Base-by-base conservation (phyloP, 2,329 filamentous ascomycete genomes). In the Neonectria sp. region DNA sequence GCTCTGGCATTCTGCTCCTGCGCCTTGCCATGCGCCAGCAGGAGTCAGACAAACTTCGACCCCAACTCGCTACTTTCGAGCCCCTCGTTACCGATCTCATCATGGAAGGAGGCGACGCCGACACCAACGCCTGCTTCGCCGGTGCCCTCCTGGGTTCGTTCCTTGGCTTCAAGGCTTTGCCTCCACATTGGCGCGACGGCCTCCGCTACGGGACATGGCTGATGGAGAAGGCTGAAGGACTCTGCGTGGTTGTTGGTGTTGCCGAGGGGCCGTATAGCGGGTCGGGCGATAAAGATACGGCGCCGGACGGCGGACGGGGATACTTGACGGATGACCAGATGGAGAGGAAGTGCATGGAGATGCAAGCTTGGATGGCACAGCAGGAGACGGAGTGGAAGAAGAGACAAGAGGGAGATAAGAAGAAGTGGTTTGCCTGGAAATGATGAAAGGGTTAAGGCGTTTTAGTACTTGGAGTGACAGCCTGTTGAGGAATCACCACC, bases 101-200 rank as follows among this genome's bases (percentile, higher is more conserved):
- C 40, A 86, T 87, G 84, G 79, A 82, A 40, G 86, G 84, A 2
- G 86, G 86, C 0, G 86, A 88, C 67, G 85, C 86, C 3, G 86
- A 88, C 67, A 88, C 86, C 1, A 88, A 88, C 65, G 86, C 85
- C 7, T 86, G 84, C 51, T 85, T 85, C 60, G 85, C 86, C 0
- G 86, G 86, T 0, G 84, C 85, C 0, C 75, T 88, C 0, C 68
- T 88, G 1, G 86, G 86, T 0, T 82, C 80, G 0, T 84, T 82
- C 46, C 70, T 87, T 2, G 86, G 86, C 15, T 85, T 84, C 72
- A 80, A 78, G 46, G 76, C 77, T 2, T 75, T 88, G 4, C 85
- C 86, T 0, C 71, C 79, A 1, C 82, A 86, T 66, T 88, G 86
- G 86, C 80, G 81, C 58, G 78, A 84, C 59, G 86, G 86, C 0